Evolutionary conservation across 139 green algal species (phyloP).

Genomic region (Micromonas commoda): DNA sequence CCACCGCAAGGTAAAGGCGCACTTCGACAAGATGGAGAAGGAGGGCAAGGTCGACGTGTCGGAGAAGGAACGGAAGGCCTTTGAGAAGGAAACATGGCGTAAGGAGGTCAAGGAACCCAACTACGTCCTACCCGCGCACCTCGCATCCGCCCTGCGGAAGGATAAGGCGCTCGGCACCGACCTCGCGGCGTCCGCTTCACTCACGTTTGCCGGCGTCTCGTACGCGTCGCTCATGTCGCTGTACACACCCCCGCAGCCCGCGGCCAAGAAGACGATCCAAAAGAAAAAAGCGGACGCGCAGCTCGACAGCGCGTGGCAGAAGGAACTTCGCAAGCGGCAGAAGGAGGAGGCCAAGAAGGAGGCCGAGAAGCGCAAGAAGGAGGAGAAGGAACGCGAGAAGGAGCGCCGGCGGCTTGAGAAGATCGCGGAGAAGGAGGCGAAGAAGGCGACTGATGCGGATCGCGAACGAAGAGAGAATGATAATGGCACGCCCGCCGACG

Average conservation of each 20-base stretch:
- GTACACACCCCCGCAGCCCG: neutral
- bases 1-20: too few species aligned
- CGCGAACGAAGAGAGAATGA: too few species aligned
- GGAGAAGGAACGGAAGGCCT: too few species aligned
- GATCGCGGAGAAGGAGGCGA: neutral
- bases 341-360: neutral
- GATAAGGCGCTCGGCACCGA: neutral
- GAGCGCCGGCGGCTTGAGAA: neutral
- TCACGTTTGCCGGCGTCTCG: neutral
- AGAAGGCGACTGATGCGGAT: too few species aligned
- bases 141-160: neutral
- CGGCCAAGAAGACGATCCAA: neutral
- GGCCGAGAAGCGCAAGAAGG: neutral
- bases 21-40: too few species aligned
- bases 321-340: neutral
- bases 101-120: neutral
- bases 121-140: neutral
- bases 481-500: too few species aligned
- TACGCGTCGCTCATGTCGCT: neutral
- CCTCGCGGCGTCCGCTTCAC: too few species aligned
- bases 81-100: too few species aligned
- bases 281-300: neutral
- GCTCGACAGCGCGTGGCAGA: neutral
- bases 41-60: too few species aligned
- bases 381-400: neutral